These are phyloP conservation scores for Capsicum pubescens DNA, from an alignment of 257 asterid genomes.

Conservation along the genomic window DNA sequence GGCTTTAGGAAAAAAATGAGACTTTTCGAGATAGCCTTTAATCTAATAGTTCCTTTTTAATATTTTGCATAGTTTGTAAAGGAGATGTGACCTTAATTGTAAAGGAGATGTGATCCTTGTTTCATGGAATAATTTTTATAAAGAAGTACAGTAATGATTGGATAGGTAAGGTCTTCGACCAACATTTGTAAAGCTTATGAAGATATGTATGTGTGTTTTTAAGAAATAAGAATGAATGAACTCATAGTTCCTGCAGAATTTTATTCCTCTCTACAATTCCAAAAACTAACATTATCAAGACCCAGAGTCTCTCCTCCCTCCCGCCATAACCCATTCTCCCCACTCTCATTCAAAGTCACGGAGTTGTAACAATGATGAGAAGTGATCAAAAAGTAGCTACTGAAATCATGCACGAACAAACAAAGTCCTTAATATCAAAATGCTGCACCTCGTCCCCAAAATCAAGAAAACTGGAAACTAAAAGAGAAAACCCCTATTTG, in stretches of 20 bases:
- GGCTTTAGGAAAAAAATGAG: background rate
- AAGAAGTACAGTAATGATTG: background rate
- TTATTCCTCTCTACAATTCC: background rate
- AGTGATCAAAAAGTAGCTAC: constrained; percentile 10
- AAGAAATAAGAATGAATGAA: background rate
- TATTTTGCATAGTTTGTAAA: background rate
- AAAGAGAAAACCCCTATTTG: background rate
- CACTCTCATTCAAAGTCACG: constrained; percentile 28
- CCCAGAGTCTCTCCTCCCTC: constrained; percentile 21
- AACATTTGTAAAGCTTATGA: background rate
- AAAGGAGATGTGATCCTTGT: background rate
- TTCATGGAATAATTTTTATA: constrained; percentile 5
- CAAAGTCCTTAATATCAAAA: background rate
- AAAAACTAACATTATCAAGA: background rate
- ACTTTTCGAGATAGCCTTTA: background rate
- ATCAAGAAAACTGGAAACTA: constrained; percentile 23
- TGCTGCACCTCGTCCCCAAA: background rate
- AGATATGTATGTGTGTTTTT: background rate
- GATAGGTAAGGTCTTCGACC: background rate
- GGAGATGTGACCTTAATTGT: background rate
- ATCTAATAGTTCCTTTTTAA: background rate
- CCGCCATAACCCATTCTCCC: background rate
- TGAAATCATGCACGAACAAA: constrained; percentile 21
- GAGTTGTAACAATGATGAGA: constrained; percentile 13
- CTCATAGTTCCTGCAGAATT: background rate